A percentile compares a stretch with the other conserved stretches of the same genome.
Conservation (phyloP, 73 alveolate species). For the Halteria grandinella region DNA sequence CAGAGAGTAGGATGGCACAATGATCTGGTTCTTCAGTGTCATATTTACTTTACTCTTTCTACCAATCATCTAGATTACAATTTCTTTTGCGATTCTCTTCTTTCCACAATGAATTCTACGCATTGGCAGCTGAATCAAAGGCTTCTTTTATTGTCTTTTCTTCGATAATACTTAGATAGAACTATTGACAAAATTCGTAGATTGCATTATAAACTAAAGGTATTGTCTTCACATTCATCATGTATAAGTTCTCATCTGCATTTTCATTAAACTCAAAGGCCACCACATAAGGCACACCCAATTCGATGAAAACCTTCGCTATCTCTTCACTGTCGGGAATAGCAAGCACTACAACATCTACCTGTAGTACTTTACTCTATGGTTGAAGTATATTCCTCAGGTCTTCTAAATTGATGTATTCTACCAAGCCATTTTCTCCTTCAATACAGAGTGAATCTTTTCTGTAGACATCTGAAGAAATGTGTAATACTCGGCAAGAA, state of each 20-base stretch:
- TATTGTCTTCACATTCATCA: slow-evolving; percentile 13
- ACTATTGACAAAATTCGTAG: slow-evolving; percentile 62
- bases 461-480: slow-evolving; percentile 58
- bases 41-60: no score
- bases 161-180: slow-evolving; percentile 34
- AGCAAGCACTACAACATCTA: slow-evolving; percentile 68
- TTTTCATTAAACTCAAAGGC: slow-evolving; percentile 54
- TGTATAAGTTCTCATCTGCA: not conserved
- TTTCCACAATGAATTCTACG: no score
- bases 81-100: slow-evolving; percentile 13
- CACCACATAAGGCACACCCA: slow-evolving; percentile 67
- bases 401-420: slow-evolving; percentile 15
- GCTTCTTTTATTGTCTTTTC: slow-evolving; percentile 37
- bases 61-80: no score
- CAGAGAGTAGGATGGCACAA: no score
- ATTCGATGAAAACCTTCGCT: slow-evolving; percentile 47
- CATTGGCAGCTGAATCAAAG: no score
- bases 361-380: slow-evolving; percentile 3
- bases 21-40: no score
- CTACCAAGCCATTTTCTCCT: slow-evolving; percentile 48
- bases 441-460: slow-evolving; percentile 46
- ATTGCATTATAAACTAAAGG: slow-evolving; percentile 56
- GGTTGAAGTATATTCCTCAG: slow-evolving; percentile 33
- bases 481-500: slow-evolving; percentile 66
- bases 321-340: slow-evolving; percentile 50